Conservation (phyloP, 2,329 filamentous ascomycete genomes). For the Penicillium sp. region DNA sequence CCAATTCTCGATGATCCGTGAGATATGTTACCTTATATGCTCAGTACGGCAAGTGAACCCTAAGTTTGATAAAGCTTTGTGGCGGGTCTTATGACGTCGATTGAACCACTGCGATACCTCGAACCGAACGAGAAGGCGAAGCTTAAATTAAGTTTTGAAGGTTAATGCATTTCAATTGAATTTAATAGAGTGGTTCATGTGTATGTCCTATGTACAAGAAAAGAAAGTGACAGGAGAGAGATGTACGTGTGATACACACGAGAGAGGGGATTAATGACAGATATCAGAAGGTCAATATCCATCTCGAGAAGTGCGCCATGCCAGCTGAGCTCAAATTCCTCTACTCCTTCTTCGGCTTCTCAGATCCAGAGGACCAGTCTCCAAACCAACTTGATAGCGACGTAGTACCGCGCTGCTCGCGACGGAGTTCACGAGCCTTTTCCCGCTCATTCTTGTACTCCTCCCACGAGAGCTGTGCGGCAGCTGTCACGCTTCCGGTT, state of each 20-base stretch:
- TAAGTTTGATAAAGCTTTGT: background rate
- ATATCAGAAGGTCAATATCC: too few relatives aligned
- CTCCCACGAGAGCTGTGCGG: slow-evolving; percentile 38
- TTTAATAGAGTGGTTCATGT: background rate
- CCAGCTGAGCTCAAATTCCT: background rate
- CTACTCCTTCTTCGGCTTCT: slow-evolving; percentile 30
- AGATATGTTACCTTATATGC: background rate
- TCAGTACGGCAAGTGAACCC: background rate
- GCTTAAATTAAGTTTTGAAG: background rate
- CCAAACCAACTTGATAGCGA: slow-evolving; percentile 20
- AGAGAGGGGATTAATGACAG: background rate
- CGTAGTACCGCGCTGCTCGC: slow-evolving; percentile 9
- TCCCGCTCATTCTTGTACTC: slow-evolving; percentile 38
- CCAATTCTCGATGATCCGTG: too few relatives aligned
- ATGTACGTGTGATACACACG: background rate
- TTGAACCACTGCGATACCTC: background rate
- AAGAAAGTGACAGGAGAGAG: slow-evolving; percentile 8
- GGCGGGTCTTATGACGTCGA: background rate
- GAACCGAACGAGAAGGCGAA: too few relatives aligned
- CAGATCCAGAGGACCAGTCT: slow-evolving; percentile 13
- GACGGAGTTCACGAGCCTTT: slow-evolving; percentile 34
- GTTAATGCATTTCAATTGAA: background rate
- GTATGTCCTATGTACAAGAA: slow-evolving; percentile 20
- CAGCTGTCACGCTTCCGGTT: slow-evolving; percentile 10
- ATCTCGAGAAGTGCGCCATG: background rate